Conservation (phyloP, 495 filamentous ascomycete species). For the Aspergillus campestris region DNA sequence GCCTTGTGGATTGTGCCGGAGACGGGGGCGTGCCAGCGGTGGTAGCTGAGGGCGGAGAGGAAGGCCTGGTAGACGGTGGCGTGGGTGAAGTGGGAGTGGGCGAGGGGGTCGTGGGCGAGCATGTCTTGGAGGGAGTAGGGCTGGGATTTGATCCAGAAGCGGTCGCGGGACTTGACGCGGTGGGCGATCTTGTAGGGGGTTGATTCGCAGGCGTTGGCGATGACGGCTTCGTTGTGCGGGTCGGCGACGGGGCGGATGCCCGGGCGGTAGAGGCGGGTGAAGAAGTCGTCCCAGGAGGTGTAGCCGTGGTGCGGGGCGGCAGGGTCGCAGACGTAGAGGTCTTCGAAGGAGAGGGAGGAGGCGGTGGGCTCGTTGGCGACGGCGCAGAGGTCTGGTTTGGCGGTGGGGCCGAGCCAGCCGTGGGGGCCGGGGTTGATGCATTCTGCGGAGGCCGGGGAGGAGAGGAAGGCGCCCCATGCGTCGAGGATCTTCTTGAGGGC, state of each 20-base stretch:
- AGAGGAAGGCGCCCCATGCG: slow-evolving; percentile 55
- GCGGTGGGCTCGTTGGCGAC: slow-evolving; percentile 18
- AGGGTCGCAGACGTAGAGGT: slow-evolving; percentile 15
- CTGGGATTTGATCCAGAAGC: slow-evolving; percentile 29
- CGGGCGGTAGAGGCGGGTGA: slow-evolving; percentile 51
- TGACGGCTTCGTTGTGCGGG: slow-evolving; percentile 37
- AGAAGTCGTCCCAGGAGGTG: slow-evolving; percentile 70
- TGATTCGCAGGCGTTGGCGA: slow-evolving; percentile 56
- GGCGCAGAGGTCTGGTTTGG: slow-evolving; percentile 15
- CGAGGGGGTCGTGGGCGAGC: slow-evolving; percentile 44
- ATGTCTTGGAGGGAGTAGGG: slow-evolving; percentile 42
- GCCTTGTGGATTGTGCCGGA: slow-evolving; percentile 47
- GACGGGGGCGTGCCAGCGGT: slow-evolving; percentile 63
- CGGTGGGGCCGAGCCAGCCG: slow-evolving; percentile 55
- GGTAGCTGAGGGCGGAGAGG: slow-evolving; percentile 55
- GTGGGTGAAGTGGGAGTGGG: slow-evolving; percentile 42
- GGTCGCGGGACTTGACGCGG: neutral
- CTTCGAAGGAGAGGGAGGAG: slow-evolving; percentile 6
- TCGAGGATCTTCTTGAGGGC: slow-evolving; percentile 62
- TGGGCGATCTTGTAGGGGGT: slow-evolving; percentile 11
- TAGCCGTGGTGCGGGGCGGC: slow-evolving; percentile 37
- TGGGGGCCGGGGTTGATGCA: slow-evolving; percentile 41
- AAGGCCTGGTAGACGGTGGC: slow-evolving; percentile 64
- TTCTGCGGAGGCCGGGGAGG: slow-evolving; percentile 46
- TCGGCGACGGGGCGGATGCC: slow-evolving; percentile 49